Evolutionary conservation across 495 filamentous ascomycete genomes (phyloP).

Genomic region (Aspergillus kassunensis): DNA sequence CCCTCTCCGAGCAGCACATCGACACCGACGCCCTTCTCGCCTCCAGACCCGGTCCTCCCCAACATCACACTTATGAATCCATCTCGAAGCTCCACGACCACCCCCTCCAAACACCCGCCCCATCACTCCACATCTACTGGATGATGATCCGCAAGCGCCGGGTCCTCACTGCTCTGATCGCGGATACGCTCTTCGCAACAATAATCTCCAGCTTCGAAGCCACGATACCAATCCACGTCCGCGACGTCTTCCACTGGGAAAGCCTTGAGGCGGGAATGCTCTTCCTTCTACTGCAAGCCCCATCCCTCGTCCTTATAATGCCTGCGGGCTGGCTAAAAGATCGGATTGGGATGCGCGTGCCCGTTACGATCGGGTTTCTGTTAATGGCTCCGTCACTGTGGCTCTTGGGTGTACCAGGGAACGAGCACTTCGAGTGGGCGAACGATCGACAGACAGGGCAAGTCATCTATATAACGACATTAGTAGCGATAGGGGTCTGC

Average conservation of each 20-base stretch:
- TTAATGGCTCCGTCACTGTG: conserved; percentile 17
- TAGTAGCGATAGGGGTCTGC: conserved; percentile 17
- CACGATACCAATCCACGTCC: conserved; percentile 30
- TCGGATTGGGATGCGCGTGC: conserved; percentile 20
- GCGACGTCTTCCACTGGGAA: conserved; percentile 28
- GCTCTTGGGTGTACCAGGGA: conserved; percentile 24
- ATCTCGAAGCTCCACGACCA: not conserved
- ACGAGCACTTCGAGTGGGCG: conserved; percentile 18
- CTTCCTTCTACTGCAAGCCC: conserved; percentile 26
- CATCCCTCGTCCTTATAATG: conserved; percentile 22
- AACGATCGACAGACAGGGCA: conserved; percentile 14
- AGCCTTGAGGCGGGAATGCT: conserved; percentile 24
- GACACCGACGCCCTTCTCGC: not conserved
- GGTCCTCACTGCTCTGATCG: conserved; percentile 20
- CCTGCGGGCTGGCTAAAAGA: conserved; percentile 27
- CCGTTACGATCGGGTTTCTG: conserved; percentile 13
- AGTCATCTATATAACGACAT: conserved; percentile 18
- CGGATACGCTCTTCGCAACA: conserved; percentile 17
- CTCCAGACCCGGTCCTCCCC: not conserved
- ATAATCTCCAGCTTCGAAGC: conserved; percentile 26
- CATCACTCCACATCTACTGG: conserved; percentile 9
- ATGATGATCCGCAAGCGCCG: conserved; percentile 20
- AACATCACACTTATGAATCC: not conserved
- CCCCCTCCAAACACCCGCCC: not conserved
- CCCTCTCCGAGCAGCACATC: too few relatives aligned